Percentiles rank a stretch among this genome's conserved stretches.
Conservation (phyloP, 2,329 filamentous ascomycete species). For the Cladosporium cucumerinum region DNA sequence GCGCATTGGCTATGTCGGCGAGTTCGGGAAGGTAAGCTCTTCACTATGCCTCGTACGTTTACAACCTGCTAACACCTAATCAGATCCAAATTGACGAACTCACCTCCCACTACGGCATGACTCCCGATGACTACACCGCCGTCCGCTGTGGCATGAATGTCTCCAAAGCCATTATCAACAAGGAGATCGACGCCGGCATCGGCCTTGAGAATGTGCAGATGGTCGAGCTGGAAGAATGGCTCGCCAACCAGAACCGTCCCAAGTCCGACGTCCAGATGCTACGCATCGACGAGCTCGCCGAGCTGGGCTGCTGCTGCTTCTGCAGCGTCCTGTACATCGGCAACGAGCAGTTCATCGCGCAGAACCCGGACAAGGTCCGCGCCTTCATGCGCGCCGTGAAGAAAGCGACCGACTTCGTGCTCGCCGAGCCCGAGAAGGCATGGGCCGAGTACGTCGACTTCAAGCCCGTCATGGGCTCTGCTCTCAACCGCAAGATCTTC, state of each 20-base stretch:
- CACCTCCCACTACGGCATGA: conserved; percentile 73
- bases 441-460: conserved; percentile 68
- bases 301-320: conserved; percentile 81
- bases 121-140: conserved; percentile 68
- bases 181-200: conserved; percentile 70
- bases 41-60: too few relatives aligned
- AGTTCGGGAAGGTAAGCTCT: conserved; percentile 65
- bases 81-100: conserved; percentile 79
- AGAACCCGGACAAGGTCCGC: conserved; percentile 62
- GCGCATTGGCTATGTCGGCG: conserved; percentile 74
- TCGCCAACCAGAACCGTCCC: conserved; percentile 59
- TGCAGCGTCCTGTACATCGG: conserved; percentile 78
- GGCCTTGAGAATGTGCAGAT: conserved; percentile 80
- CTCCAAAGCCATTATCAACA: conserved; percentile 69
- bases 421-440: conserved; percentile 59
- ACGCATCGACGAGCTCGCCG: conserved; percentile 74
- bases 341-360: conserved; percentile 66
- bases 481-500: conserved; percentile 73
- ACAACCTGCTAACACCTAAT: background rate
- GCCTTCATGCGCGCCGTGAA: conserved; percentile 72
- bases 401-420: conserved; percentile 68
- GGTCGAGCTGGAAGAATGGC: conserved; percentile 78
- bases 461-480: conserved; percentile 66
- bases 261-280: conserved; percentile 73
- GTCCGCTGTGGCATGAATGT: conserved; percentile 81